Conservation (phyloP, 352 stramenopile species). For the Pythium pyrilobum region DNA sequence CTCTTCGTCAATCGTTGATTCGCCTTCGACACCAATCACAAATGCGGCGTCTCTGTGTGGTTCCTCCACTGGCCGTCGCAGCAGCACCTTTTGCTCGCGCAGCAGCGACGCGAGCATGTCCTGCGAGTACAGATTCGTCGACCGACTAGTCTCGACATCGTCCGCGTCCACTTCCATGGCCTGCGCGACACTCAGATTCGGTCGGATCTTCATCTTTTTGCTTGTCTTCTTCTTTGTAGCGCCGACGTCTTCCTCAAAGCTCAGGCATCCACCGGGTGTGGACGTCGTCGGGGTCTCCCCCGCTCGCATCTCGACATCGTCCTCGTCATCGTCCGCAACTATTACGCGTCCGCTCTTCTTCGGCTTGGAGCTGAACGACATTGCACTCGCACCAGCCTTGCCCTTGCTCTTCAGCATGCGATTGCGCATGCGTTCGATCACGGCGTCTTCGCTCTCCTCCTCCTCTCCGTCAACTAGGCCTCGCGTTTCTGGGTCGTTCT, state of each 20-base stretch:
- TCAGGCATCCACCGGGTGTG: constrained; percentile 24
- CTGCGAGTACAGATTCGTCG: constrained; percentile 34
- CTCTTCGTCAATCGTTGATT: constrained; percentile 20
- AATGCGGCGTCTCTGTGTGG: too few species aligned
- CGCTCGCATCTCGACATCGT: neutral
- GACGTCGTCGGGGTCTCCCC: neutral
- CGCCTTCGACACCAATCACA: too few species aligned
- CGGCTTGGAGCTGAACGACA: constrained; percentile 39
- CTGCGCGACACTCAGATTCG: constrained; percentile 37
- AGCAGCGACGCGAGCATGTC: constrained; percentile 54
- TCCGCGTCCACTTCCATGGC: constrained; percentile 17
- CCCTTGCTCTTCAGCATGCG: constrained; percentile 18
- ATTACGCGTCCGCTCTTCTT: constrained; percentile 2
- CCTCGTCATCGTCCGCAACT: neutral
- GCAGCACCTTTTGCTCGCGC: constrained; percentile 64
- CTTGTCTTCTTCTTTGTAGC: constrained; percentile 18
- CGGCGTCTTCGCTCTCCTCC: constrained; percentile 10
- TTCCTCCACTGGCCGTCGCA: constrained; percentile 3
- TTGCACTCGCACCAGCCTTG: constrained; percentile 11
- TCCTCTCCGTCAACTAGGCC: neutral
- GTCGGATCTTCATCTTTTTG: constrained; percentile 62
- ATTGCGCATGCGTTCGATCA: constrained; percentile 33
- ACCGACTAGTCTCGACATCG: neutral
- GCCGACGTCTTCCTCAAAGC: constrained; percentile 40
- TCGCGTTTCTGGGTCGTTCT: constrained; percentile 7